Conservation (phyloP, 257 asterid genomes). For the Gentiana dahurica region DNA sequence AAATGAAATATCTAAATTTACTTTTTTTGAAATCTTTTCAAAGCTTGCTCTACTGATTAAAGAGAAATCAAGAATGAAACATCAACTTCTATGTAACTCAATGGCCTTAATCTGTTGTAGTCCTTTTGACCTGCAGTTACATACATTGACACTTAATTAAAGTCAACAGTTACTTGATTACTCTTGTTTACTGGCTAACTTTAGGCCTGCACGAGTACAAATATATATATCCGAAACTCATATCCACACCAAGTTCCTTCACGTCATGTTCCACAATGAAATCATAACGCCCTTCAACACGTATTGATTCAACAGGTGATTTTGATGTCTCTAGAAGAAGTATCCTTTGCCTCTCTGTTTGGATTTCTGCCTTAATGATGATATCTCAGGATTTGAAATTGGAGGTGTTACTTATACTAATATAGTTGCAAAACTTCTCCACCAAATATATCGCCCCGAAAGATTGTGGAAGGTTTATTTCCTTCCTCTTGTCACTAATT, state of each 20-base stretch:
- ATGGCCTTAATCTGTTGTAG: constrained; percentile 6
- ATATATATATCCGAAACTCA: constrained; percentile 18
- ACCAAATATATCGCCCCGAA: constrained; percentile 83
- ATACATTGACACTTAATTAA: too few species aligned
- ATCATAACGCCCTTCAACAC: constrained; percentile 87
- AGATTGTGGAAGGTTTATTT: constrained; percentile 45
- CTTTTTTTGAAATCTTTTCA: constrained; percentile 6
- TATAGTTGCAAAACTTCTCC: constrained; percentile 44
- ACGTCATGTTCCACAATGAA: constrained; percentile 91
- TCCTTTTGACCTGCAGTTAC: constrained; percentile 7
- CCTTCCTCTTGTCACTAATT: too few species aligned
- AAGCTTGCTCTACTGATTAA: constrained; percentile 8
- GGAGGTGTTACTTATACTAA: too few species aligned
- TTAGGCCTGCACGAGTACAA: too few species aligned
- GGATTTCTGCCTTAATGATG: constrained; percentile 86
- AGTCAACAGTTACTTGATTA: too few species aligned
- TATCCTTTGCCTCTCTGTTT: constrained; percentile 78
- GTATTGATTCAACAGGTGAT: constrained; percentile 72
- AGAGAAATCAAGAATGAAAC: constrained; percentile 6
- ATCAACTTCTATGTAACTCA: constrained; percentile 8
- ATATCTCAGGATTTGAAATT: constrained; percentile 59
- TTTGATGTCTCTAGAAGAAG: constrained; percentile 75
- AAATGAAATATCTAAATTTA: not conserved
- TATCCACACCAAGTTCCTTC: constrained; percentile 87
- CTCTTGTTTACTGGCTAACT: too few species aligned